Percentiles rank a stretch among this genome's conserved stretches.
These are phyloP conservation scores for Cladorrhinum sp. DNA, from an alignment of 2,329 filamentous ascomycete species.

Conservation along the genomic window DNA sequence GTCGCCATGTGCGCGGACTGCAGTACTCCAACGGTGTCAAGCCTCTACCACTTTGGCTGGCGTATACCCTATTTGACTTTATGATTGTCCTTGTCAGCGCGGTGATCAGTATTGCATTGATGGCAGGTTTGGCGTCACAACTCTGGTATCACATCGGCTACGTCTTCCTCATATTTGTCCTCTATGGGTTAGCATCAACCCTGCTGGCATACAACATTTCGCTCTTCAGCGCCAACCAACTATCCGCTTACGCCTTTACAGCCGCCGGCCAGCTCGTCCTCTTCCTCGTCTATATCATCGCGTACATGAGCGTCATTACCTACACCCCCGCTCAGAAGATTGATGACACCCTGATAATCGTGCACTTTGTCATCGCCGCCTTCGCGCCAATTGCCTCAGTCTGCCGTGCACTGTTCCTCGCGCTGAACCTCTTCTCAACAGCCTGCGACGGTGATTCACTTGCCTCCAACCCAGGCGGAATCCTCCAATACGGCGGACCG, in stretches of 20 bases:
- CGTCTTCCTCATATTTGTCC: slow-evolving; percentile 73
- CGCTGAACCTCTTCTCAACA: slow-evolving; percentile 79
- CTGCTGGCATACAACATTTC: slow-evolving; percentile 79
- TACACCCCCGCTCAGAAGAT: slow-evolving; percentile 69
- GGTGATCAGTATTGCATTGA: slow-evolving; percentile 65
- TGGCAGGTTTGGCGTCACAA: slow-evolving; percentile 55
- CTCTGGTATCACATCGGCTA: slow-evolving; percentile 79
- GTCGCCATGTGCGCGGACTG: slow-evolving; percentile 74
- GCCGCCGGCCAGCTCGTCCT: slow-evolving; percentile 71
- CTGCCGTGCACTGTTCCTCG: slow-evolving; percentile 69
- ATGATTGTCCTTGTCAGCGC: slow-evolving; percentile 66
- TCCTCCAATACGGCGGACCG: slow-evolving; percentile 76
- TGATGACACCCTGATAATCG: slow-evolving; percentile 63
- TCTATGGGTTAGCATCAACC: slow-evolving; percentile 77
- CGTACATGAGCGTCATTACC: slow-evolving; percentile 69
- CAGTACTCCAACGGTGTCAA: slow-evolving; percentile 91
- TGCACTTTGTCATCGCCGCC: slow-evolving; percentile 71
- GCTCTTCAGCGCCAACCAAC: slow-evolving; percentile 72
- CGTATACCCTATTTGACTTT: slow-evolving; percentile 80
- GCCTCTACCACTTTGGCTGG: slow-evolving; percentile 77
- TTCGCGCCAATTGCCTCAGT: slow-evolving; percentile 77
- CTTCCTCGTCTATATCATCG: slow-evolving; percentile 69
- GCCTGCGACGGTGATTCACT: slow-evolving; percentile 66
- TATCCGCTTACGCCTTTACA: slow-evolving; percentile 80
- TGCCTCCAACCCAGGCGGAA: slow-evolving; percentile 64